Conservation (phyloP, 139 green algal genomes). For the Chlamydomonas sp. region DNA sequence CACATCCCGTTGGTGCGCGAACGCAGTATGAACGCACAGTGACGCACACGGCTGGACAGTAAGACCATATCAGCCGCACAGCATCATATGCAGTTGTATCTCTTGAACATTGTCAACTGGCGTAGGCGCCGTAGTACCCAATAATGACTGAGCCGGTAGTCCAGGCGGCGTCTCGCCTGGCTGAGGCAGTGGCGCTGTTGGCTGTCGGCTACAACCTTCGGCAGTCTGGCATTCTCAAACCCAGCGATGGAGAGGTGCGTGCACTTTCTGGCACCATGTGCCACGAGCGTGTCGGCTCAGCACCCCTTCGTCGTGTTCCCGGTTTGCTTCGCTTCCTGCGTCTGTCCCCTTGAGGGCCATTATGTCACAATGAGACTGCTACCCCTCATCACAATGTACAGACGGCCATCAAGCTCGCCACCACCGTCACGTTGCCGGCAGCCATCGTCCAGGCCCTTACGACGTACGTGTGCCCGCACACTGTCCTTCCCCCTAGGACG, state of each 20-base stretch:
- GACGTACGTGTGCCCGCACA: conserved; percentile 7
- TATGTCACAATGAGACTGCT: neutral
- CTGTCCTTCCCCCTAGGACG: neutral
- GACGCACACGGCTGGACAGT: too few species aligned
- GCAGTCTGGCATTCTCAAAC: conserved; percentile 23
- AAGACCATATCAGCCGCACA: too few species aligned
- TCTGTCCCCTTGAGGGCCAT: neutral
- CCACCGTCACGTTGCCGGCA: conserved; percentile 51
- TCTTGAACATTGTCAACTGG: too few species aligned
- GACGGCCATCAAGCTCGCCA: conserved; percentile 28
- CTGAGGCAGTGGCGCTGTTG: conserved; percentile 46
- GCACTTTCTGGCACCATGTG: neutral
- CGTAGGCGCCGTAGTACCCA: too few species aligned
- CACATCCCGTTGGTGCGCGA: too few species aligned
- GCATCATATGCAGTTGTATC: too few species aligned
- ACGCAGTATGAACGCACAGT: too few species aligned
- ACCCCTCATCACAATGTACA: neutral
- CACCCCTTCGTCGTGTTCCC: too few species aligned
- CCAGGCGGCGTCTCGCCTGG: conserved; percentile 20
- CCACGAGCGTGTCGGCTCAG: neutral
- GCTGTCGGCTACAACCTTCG: conserved; percentile 49
- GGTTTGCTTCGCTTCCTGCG: neutral
- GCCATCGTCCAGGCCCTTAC: conserved; percentile 43
- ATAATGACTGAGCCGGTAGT: conserved; percentile 17
- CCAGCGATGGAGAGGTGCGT: conserved; percentile 51